A percentile compares a stretch with the other conserved stretches of the same genome.
Evolutionary conservation across 331 rosid genomes (phyloP).

Genomic region (Spiraea crenata): DNA sequence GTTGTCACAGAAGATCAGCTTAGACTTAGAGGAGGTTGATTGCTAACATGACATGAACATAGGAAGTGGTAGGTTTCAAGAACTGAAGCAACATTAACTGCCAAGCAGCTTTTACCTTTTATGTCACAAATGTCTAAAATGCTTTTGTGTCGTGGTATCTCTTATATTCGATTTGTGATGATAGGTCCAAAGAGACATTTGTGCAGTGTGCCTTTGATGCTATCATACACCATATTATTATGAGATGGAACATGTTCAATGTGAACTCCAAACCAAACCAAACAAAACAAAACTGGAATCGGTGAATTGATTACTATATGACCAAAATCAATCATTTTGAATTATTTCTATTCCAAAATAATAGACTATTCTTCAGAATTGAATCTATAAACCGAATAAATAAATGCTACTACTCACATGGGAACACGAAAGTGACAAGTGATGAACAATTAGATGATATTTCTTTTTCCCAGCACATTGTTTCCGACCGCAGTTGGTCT

Average conservation of each 20-base stretch:
- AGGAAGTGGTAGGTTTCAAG: neutral
- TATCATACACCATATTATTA: no score
- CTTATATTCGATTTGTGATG: no score
- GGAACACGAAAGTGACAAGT: conserved; percentile 5
- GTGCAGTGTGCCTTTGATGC: no score
- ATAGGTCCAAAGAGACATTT: no score
- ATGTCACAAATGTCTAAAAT: no score
- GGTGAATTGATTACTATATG: conserved; percentile 12
- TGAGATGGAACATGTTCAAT: neutral
- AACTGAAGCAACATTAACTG: conserved; percentile 3
- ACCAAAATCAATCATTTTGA: conserved; percentile 13
- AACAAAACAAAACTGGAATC: conserved; percentile 26
- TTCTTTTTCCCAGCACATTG: conserved; percentile 2
- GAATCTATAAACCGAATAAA: neutral
- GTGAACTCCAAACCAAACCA: conserved; percentile 10
- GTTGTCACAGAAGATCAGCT: neutral
- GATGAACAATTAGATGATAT: neutral
- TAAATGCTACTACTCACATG: conserved; percentile 24
- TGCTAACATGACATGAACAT: conserved; percentile 1
- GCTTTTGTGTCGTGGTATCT: no score
- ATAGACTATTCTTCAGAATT: conserved; percentile 1
- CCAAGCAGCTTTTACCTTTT: no score
- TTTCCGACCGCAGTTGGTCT: neutral
- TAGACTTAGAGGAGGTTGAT: conserved; percentile 4
- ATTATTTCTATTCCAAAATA: conserved; percentile 18